These are phyloP conservation scores for Cenchrus purpureus DNA, from an alignment of 176 grass and related monocot genomes.

Conservation along the genomic window DNA sequence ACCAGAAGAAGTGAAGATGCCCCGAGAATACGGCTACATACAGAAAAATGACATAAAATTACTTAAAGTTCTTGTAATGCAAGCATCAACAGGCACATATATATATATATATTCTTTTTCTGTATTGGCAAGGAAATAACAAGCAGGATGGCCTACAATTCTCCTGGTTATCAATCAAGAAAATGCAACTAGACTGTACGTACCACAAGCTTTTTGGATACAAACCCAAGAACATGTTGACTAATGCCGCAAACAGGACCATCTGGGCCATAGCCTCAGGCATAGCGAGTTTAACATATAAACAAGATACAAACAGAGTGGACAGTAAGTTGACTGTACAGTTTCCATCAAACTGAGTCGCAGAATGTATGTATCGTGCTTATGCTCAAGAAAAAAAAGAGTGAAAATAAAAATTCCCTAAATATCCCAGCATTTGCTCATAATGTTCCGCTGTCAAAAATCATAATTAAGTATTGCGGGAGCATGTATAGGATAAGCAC, in stretches of 20 bases:
- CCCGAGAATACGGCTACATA: constrained; percentile 72
- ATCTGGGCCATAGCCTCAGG: neutral
- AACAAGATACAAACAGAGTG: neutral
- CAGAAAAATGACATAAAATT: constrained; percentile 29
- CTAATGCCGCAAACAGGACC: neutral
- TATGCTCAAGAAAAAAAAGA: neutral
- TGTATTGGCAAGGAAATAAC: neutral
- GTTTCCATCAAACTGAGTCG: neutral
- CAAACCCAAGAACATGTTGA: neutral
- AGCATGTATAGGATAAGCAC: neutral
- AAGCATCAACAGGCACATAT: neutral
- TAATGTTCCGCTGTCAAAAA: neutral
- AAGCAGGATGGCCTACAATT: neutral
- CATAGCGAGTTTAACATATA: constrained; percentile 6
- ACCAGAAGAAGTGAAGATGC: constrained; percentile 80
- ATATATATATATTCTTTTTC: neutral
- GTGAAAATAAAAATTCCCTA: neutral
- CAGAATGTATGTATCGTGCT: neutral
- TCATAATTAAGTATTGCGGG: neutral
- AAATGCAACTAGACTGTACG: neutral
- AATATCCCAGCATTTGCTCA: neutral
- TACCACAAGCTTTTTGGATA: neutral
- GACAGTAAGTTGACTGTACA: neutral
- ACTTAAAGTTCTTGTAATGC: neutral
- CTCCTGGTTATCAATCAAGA: neutral